Percentiles rank a stretch among this genome's conserved stretches.
Conservation (phyloP, 2,329 filamentous ascomycete species). For the Acrodontium crateriforme region DNA sequence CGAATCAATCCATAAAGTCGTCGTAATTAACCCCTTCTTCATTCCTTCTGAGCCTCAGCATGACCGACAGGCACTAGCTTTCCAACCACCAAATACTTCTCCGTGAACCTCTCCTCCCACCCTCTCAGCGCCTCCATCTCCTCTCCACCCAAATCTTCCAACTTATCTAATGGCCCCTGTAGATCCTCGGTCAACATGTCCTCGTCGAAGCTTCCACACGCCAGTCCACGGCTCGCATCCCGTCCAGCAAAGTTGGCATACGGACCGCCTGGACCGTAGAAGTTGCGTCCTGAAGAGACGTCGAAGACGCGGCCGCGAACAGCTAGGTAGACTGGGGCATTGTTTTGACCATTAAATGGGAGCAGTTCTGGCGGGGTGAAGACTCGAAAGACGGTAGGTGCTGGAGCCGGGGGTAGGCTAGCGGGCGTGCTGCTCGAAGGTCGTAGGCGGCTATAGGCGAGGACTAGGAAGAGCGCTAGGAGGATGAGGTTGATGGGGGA, state of each 20-base stretch:
- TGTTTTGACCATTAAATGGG: slow-evolving; percentile 66
- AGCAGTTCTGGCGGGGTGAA: slow-evolving; percentile 75
- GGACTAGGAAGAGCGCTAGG: slow-evolving; percentile 41
- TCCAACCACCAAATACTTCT: slow-evolving; percentile 94
- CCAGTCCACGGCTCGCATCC: slow-evolving; percentile 77
- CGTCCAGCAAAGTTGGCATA: slow-evolving; percentile 94
- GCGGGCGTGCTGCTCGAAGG: slow-evolving; percentile 36
- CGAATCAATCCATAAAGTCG: no score
- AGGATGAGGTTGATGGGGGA: slow-evolving; percentile 50
- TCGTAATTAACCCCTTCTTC: no score
- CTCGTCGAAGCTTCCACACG: slow-evolving; percentile 83
- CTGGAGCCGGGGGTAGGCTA: slow-evolving; percentile 39
- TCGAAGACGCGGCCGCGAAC: slow-evolving; percentile 88
- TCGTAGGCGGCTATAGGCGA: slow-evolving; percentile 46
- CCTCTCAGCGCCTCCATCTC: slow-evolving; percentile 72
- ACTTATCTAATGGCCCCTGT: slow-evolving; percentile 64
- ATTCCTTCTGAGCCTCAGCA: slow-evolving; percentile 33
- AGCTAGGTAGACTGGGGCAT: slow-evolving; percentile 71
- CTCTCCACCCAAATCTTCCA: slow-evolving; percentile 57
- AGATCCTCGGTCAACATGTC: slow-evolving; percentile 90
- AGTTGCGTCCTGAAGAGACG: slow-evolving; percentile 72
- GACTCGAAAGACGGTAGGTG: slow-evolving; percentile 72
- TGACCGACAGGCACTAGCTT: slow-evolving; percentile 56
- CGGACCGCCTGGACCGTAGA: slow-evolving; percentile 89
- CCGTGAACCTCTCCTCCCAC: slow-evolving; percentile 86